Conservation (phyloP, 139 green algal species). For the Chlamydomonas asymmetrica region DNA sequence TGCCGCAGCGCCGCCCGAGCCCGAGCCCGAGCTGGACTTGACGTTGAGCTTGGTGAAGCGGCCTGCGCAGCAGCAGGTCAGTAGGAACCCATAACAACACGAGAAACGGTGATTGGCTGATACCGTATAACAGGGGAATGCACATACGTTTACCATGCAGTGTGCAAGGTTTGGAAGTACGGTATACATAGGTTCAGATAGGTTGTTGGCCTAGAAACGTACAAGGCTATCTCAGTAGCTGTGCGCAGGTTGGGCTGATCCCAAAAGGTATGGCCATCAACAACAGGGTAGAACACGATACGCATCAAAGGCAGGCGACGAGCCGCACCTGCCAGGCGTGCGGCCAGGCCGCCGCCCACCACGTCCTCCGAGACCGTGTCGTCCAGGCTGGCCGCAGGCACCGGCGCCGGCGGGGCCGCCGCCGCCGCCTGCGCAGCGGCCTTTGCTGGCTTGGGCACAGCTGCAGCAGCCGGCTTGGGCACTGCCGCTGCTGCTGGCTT, state of each 20-base stretch:
- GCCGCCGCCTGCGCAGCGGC: not conserved
- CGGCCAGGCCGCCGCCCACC: constrained; percentile 13
- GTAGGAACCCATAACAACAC: too few species aligned
- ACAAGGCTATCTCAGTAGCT: too few species aligned
- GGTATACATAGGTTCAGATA: not conserved
- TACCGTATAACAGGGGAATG: too few species aligned
- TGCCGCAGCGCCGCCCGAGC: not conserved
- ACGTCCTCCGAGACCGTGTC: not conserved
- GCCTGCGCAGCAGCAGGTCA: constrained; percentile 1
- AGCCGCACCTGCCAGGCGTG: constrained; percentile 40
- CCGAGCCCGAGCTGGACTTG: not conserved
- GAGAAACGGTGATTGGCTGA: too few species aligned
- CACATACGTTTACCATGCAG: too few species aligned
- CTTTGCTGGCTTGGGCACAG: not conserved
- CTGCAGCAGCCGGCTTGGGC: not conserved
- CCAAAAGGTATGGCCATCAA: too few species aligned
- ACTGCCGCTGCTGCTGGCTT: constrained; percentile 4
- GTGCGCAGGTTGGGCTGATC: too few species aligned
- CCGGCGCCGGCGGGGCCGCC: not conserved
- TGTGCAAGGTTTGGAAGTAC: not conserved
- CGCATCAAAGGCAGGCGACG: too few species aligned
- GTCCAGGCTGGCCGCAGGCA: constrained; percentile 18
- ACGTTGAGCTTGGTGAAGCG: constrained; percentile 27
- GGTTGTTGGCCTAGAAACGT: too few species aligned
- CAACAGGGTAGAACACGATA: too few species aligned